A percentile compares a stretch with the other conserved stretches of the same genome.
These are phyloP conservation scores for Macrolepiota albuminosa DNA, from an alignment of 768 basidiomycete genomes.

Conservation along the genomic window DNA sequence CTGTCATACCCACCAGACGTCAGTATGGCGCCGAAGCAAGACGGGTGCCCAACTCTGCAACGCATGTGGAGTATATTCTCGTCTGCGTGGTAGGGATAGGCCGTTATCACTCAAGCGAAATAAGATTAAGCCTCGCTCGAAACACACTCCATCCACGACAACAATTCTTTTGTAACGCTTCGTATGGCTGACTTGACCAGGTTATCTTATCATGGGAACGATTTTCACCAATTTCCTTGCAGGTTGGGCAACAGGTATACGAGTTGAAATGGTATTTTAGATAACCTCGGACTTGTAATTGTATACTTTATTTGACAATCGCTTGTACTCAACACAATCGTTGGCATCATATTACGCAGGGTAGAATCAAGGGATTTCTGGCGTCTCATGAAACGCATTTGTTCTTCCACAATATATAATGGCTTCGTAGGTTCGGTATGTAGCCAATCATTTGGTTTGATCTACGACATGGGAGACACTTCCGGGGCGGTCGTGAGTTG, in stretches of 20 bases:
- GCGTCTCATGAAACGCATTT: not conserved
- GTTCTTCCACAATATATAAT: not conserved
- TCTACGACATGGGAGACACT: constrained; percentile 3
- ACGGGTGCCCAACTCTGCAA: constrained; percentile 46
- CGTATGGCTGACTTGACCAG: no score
- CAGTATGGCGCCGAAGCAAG: constrained; percentile 48
- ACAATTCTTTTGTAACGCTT: not conserved
- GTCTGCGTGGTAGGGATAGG: constrained; percentile 42
- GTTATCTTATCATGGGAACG: not conserved
- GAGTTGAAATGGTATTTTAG: not conserved
- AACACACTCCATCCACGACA: constrained; percentile 27
- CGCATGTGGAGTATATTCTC: constrained; percentile 45
- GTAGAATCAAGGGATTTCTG: constrained; percentile 7
- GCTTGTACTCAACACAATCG: not conserved
- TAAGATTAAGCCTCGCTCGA: constrained; percentile 45
- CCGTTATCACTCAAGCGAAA: constrained; percentile 42
- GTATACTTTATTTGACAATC: not conserved
- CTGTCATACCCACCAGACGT: constrained; percentile 44
- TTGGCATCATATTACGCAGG: not conserved
- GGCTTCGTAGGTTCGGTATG: constrained; percentile 2
- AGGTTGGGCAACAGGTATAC: not conserved
- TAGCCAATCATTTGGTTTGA: constrained; percentile 5
- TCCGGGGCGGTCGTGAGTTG: not conserved
- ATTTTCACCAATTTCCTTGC: not conserved
- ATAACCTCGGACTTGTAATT: not conserved